Evolutionary conservation across 331 rosid genomes (phyloP), one percentile per base, ranked within the genome.

Genomic region (Rosa hybrid): DNA sequence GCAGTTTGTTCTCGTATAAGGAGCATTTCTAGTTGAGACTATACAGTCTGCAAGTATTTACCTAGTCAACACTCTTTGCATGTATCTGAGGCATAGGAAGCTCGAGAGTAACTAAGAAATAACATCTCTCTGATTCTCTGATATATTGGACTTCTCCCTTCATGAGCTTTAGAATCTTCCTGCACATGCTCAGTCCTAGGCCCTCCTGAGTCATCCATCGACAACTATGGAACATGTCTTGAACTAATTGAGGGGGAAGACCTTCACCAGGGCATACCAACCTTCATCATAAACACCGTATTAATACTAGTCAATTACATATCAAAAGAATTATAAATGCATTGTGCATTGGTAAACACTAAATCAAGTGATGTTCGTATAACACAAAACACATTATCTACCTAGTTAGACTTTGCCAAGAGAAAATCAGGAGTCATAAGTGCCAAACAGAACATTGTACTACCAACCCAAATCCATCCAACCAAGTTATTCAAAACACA

Each of bases 181-280:
- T 83, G 90, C 98, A 92, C 90, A 96, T 93, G 92, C 97, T 93
- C 78, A 96, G 87, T 77, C 97, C 99, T 57, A 93, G 83, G 45
- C 99, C 99, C 82, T 93, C 99, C 81, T 87, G 95, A 85, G 91
- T 93, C 89, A 69, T 84, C 97, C 99, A 93, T 68, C 78, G 80
- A 75, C 91, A 89, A 84, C 86, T 86, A 59, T 93, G 96, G 80
- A 93, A 93, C 99, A 96, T 93, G 89, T 96, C 99, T 75, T 93
- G 97, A 84, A 96, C 81, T 91, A 92, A 74, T 59, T 92, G 97
- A 57, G 97, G 81, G 6, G 99, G 98, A 77, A 96, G 90, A 84
- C 99, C 99, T 83, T 96, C 95, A 59, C 99, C 99, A 5, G 99
- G 98, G 88, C 97, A 93, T 70, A 86, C 97, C 81, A 96, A 88